These are phyloP conservation scores for Curvularia sp. DNA, from an alignment of 2,329 filamentous ascomycete genomes.

Conservation along the genomic window DNA sequence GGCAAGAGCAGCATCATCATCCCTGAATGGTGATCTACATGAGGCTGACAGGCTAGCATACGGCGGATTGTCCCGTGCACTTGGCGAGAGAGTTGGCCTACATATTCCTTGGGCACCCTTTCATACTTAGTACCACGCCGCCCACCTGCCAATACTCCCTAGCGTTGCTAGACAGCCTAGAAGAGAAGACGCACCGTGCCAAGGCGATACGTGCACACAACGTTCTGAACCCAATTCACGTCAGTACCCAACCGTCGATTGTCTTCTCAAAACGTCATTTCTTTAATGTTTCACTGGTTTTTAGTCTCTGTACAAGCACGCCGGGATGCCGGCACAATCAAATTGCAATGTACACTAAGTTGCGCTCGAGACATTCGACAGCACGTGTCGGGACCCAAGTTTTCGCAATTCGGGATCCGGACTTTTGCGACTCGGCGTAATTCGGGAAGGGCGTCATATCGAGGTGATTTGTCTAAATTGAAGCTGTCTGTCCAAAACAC, in stretches of 20 bases:
- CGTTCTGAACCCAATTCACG: neutral
- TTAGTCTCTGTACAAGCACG: neutral
- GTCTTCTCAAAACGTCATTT: neutral
- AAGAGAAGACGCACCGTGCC: neutral
- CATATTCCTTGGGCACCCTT: slow-evolving; percentile 7
- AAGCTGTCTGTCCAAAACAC: neutral
- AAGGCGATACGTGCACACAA: neutral
- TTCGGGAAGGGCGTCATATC: neutral
- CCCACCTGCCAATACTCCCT: slow-evolving; percentile 3
- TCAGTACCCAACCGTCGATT: neutral
- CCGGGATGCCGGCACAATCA: neutral
- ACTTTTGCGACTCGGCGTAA: neutral
- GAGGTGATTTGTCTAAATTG: neutral
- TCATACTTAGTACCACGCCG: slow-evolving; percentile 1
- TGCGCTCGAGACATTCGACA: neutral
- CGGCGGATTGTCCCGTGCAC: slow-evolving; percentile 14
- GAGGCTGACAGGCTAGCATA: slow-evolving; percentile 15
- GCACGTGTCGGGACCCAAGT: neutral
- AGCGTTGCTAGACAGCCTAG: neutral
- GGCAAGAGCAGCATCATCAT: slow-evolving; percentile 11
- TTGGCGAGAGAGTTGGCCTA: slow-evolving; percentile 4
- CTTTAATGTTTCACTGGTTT: neutral
- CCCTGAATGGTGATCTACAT: slow-evolving; percentile 15
- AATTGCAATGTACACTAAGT: neutral
- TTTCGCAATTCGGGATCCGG: neutral